Evolutionary conservation across 371 early-diverging fungal genomes (phyloP).

Genomic region (Rhizomucor pusillus): DNA sequence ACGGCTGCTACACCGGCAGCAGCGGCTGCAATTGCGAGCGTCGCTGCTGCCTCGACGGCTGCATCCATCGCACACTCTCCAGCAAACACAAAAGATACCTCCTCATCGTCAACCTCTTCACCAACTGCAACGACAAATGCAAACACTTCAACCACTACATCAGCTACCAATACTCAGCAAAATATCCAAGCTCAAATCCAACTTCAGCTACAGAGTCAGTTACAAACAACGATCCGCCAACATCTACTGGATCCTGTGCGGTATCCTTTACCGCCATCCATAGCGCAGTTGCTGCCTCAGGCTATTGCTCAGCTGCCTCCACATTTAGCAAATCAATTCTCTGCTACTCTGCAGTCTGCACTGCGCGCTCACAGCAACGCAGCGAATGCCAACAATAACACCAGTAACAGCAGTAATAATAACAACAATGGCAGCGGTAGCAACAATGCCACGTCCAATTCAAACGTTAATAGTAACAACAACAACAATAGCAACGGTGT

Average conservation of each 20-base stretch:
- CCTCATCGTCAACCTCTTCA: conserved; percentile 6
- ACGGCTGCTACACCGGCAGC: neutral
- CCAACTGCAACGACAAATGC: conserved; percentile 2
- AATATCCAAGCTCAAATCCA: conserved; percentile 23
- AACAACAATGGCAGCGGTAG: neutral
- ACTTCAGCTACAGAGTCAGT: conserved; percentile 28
- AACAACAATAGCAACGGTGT: neutral
- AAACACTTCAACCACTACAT: conserved; percentile 2
- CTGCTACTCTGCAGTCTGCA: conserved; percentile 33
- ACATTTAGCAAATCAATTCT: conserved; percentile 40
- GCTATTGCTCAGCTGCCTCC: conserved; percentile 48
- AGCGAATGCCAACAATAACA: neutral
- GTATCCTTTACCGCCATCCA: conserved; percentile 42
- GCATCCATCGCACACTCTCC: neutral
- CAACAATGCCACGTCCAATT: too few species aligned
- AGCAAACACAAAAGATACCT: too few species aligned
- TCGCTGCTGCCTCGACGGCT: neutral
- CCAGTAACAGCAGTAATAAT: neutral
- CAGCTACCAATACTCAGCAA: conserved; percentile 8
- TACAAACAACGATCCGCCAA: conserved; percentile 46
- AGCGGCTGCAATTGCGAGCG: conserved; percentile 1
- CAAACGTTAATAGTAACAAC: neutral
- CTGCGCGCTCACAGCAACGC: conserved; percentile 18
- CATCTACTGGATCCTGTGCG: conserved; percentile 42
- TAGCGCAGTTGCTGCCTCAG: conserved; percentile 41